Evolutionary conservation across 2,329 filamentous ascomycete genomes (phyloP), one percentile per base, ranked within the genome.

Genomic region (Alternaria gaisen): DNA sequence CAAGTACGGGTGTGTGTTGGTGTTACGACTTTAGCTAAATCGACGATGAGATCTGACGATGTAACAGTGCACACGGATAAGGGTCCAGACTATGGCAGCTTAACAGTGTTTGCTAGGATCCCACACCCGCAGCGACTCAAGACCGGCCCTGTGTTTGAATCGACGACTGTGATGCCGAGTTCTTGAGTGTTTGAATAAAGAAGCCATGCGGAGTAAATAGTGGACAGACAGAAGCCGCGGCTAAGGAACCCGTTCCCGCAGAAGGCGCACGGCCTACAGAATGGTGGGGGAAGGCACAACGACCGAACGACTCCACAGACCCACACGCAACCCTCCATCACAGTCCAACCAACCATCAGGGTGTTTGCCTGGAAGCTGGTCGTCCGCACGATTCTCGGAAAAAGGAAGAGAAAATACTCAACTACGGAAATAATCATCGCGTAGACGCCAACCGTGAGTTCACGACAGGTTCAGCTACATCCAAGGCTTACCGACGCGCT

Each of bases 201-300:
- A 42, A 42, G 46, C 30, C 46, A 36, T 18, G 46, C 46, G 46
- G 46, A 43, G 54, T 30, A 32, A 51, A 41, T 34, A 36, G 48
- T 38, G 42, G 50, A 42, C 36, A 58, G 34, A 51, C 44, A 24
- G 20, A 46, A 46, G 58, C 40, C 41, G 53, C 46, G 54, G 57
- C 44, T 55, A 51, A 56, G 44, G 53, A 56, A 36, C 51, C 58
- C 58, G 58, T 53, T 61, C 58, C 63, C 55, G 65, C 51, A 53
- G 20, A 36, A 26, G 34, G 56, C 54, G 63, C 65, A 61, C 63
- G 63, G 58, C 54, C 54, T 57, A 56, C 53, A 58, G 32, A 58
- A 58, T 60, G 63, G 63, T 66, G 65, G 63, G 55, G 57, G 53
- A 52, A 60, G 58, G 58, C 58, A 48, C 32, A 36, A 36, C 58